Base-by-base conservation (phyloP, 371 early-diverging fungal species). In the Saksenaea vasiformis region DNA sequence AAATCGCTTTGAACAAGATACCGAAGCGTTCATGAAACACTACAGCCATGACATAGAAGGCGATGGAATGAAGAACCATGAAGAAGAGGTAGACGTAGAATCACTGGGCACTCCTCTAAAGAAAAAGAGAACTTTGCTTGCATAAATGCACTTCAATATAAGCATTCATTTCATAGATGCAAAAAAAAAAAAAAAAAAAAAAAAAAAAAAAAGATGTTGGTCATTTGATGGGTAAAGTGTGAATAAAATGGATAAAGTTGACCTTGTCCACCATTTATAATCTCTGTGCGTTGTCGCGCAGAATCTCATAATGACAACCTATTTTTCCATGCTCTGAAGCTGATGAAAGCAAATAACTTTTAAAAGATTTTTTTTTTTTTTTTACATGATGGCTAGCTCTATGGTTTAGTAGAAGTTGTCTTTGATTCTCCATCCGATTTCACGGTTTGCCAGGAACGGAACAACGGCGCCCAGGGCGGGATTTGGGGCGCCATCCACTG, bases 391-490 rank as follows among this genome's bases (percentile, higher is more conserved):
- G 19, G 2, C 17, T 58, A 58, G 0, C 36, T 34, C 27, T 44
- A 41, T 47, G 51, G 14, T 57, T 62, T 77, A 77, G 55, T 61
- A 71, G 64, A 76, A 81, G 62, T 81, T 77, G 17, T 61, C 60
- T 17, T 66, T 69, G 71, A 93, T 85, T 69, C 82, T 83, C 93
- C 93, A 93, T 15, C 78, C 83, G 47, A 93, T 71, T 44, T 82
- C 78, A 65, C 84, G 83, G 37, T 91, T 91, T 7, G 96, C 94
- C 80, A 87, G 79, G 72, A 95, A 97, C 5, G 97, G 97, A 34
- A 96, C 95, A 35, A 97, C 89, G 39, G 84, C 72, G 14, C 88
- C 88, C n/a, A 68, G 60, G 24, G 77, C 70, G 3, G 55, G 67
- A 0, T 85, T 74, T 2, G 79, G 83, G 19, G 85, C 80, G 36